Conservation (phyloP, 2,329 filamentous ascomycete species). For the Calcarisporium arbuscula region DNA sequence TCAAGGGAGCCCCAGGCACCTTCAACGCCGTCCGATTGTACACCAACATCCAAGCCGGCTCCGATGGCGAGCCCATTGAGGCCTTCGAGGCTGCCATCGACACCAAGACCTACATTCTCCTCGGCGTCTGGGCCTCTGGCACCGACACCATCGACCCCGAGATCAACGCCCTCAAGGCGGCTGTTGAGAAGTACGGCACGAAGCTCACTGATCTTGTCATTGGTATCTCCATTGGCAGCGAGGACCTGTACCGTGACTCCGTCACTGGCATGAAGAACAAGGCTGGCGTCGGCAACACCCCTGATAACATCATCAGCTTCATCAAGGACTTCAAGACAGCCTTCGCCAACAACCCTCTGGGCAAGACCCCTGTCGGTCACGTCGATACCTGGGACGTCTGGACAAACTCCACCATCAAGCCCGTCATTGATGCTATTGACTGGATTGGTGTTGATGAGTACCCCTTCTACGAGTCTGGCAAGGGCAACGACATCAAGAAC, state of each 20-base stretch:
- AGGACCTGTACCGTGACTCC: conserved; percentile 59
- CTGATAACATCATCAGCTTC: conserved; percentile 55
- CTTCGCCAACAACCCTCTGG: conserved; percentile 39
- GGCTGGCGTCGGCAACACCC: conserved; percentile 53
- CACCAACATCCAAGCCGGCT: conserved; percentile 59
- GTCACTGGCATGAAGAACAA: conserved; percentile 58
- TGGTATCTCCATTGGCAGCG: conserved; percentile 59
- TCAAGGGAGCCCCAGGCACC: conserved; percentile 37
- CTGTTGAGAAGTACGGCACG: conserved; percentile 45
- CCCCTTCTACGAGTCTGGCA: conserved; percentile 57
- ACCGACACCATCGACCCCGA: conserved; percentile 50
- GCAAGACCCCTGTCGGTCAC: conserved; percentile 52
- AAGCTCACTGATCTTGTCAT: conserved; percentile 52
- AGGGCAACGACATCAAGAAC: conserved; percentile 50
- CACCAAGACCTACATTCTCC: conserved; percentile 54
- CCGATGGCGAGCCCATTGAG: conserved; percentile 70
- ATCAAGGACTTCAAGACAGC: conserved; percentile 57
- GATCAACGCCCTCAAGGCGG: conserved; percentile 52
- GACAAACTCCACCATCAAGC: conserved; percentile 52
- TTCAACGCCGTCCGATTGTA: conserved; percentile 59
- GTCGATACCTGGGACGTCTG: conserved; percentile 64
- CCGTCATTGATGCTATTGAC: conserved; percentile 56
- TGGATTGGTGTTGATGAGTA: conserved; percentile 61
- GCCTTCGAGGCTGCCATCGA: conserved; percentile 67
- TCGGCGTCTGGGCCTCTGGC: conserved; percentile 58